Percentiles rank a stretch among this genome's conserved stretches.
Evolutionary conservation across 768 basidiomycete species (phyloP).

Genomic region (Gymnopilus dilepis): DNA sequence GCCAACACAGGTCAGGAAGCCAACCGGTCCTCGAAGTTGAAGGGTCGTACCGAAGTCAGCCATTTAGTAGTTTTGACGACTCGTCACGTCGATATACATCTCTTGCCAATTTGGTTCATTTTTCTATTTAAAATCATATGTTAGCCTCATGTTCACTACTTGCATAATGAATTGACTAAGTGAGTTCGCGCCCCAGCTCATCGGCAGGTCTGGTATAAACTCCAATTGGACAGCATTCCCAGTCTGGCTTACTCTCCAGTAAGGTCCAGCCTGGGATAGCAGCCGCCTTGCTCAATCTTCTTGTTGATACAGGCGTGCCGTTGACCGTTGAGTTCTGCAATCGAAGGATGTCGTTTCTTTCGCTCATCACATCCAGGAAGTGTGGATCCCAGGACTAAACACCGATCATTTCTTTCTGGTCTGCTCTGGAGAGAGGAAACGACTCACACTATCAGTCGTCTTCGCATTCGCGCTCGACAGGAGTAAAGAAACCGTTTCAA

Average conservation of each 20-base stretch:
- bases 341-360: slow-evolving; percentile 45
- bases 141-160: not conserved
- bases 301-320: not conserved
- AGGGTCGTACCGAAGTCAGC: not conserved
- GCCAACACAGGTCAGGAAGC: slow-evolving; percentile 29
- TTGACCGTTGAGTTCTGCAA: not conserved
- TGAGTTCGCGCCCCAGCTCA: not conserved
- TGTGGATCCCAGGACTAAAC: slow-evolving; percentile 55
- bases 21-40: slow-evolving; percentile 15
- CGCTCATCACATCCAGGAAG: slow-evolving; percentile 60
- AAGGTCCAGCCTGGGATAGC: slow-evolving; percentile 57
- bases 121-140: not conserved
- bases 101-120: not conserved
- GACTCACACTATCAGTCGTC: slow-evolving; percentile 11
- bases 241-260: slow-evolving; percentile 44
- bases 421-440: not conserved
- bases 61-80: not conserved
- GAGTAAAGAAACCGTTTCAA: slow-evolving; percentile 18
- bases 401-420: not conserved
- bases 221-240: slow-evolving; percentile 76
- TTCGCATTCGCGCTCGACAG: slow-evolving; percentile 16
- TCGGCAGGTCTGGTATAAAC: slow-evolving; percentile 34
- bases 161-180: not conserved
- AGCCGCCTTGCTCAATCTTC: slow-evolving; percentile 4
- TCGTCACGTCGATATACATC: not conserved